Conservation (phyloP, 495 filamentous ascomycete species). For the Hypoxylon trugodes region DNA sequence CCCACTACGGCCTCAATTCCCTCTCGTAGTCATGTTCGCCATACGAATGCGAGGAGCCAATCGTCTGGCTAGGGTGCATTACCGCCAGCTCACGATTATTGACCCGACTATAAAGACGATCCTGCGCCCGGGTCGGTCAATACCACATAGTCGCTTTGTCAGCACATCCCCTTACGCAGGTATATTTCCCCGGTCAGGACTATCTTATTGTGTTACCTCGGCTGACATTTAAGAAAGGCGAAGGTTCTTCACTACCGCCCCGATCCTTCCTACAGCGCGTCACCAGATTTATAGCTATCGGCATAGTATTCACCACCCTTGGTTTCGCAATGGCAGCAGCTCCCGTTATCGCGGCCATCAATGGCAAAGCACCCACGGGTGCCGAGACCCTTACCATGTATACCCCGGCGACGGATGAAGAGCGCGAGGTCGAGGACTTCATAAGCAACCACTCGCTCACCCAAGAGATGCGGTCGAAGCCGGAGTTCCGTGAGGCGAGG, state of each 20-base stretch:
- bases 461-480: conserved; percentile 68
- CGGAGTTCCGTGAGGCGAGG: conserved; percentile 76
- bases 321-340: conserved; percentile 64
- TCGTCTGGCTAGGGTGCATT: conserved; percentile 19
- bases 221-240: conserved; percentile 9
- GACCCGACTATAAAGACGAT: conserved; percentile 31
- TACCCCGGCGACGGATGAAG: conserved; percentile 65
- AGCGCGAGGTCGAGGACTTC: conserved; percentile 71
- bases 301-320: conserved; percentile 55
- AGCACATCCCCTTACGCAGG: conserved; percentile 36
- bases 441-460: conserved; percentile 81
- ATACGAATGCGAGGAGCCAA: conserved; percentile 16
- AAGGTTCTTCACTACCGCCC: conserved; percentile 3
- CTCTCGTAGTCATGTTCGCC: conserved; percentile 28
- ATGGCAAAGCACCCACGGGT: conserved; percentile 65
- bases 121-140: conserved; percentile 14
- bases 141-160: conserved; percentile 25
- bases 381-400: conserved; percentile 76
- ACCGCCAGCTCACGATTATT: conserved; percentile 20
- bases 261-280: conserved; percentile 34
- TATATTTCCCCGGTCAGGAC: conserved; percentile 12
- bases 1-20: conserved; percentile 15
- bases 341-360: conserved; percentile 55
- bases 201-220: background rate
- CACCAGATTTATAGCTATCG: conserved; percentile 43